Base-by-base conservation (phyloP, 306 rosid genomes). In the Gastrolobium villosum region DNA sequence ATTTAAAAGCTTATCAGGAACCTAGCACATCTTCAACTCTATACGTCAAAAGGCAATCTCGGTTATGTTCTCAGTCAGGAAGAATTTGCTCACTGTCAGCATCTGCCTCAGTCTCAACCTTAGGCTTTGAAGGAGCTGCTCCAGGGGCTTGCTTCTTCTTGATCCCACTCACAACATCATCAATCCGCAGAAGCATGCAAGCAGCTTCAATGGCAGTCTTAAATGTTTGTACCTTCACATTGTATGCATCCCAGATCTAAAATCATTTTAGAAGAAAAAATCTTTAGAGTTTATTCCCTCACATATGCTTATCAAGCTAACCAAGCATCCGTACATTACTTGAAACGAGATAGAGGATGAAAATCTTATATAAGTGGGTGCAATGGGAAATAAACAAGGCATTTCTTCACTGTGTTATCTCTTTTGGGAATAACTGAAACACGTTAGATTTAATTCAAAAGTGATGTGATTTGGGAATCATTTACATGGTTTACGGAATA, bases 191-290 rank as follows among this genome's bases (percentile, higher is more conserved):
- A 48, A 93, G 97, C 90, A 93, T 88, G 90, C 97, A 87, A 54
- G 96, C 92, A 39, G 96, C 93, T 90, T 93, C 96, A 50, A 93
- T 90, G 35, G 97, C 94, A 0, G 97, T 93, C 86, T 93, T 90
- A 68, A 92, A 92, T 34, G 97, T 92, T 72, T 92, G 96, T 9
- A 92, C 86, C 88, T 93, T 93, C 56, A 93, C 96, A 54, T 89
- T 93, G 85, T 90, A 93, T 66, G 93, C 92, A 80, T 93, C 97
- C 94, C 94, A 91, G 48, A 91, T 91, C 94, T 91, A 79, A 46
- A 46, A 80, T 59, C 7, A 64, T 8, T 32, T 67, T 10, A 36
- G 5, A 62, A 70, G 32, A 66, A 75, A 31, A 55, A 30, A 80
- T 11, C 43, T 49, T 66, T 7, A 57, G 28, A 65, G 50, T 50